These are phyloP conservation scores for Begonia masoniana DNA, from an alignment of 306 rosid genomes.

Conservation along the genomic window DNA sequence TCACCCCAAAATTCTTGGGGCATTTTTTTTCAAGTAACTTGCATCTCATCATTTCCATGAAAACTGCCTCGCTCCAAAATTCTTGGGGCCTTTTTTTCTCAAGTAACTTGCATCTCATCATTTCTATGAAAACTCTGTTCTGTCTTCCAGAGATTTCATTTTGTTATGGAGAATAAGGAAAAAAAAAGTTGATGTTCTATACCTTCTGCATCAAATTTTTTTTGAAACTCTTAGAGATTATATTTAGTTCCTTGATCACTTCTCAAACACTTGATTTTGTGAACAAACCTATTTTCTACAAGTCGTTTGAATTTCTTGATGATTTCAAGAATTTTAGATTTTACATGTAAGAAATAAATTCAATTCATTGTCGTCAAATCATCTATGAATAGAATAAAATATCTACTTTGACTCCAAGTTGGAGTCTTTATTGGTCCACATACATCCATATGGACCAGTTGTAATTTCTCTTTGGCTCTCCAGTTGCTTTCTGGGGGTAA, in stretches of 20 bases:
- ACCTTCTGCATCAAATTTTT: neutral
- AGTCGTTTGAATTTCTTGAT: neutral
- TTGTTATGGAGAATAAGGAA: neutral
- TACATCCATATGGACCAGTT: neutral
- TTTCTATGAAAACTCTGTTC: neutral
- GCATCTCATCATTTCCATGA: too few species aligned
- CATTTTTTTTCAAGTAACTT: too few species aligned
- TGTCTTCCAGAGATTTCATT: neutral
- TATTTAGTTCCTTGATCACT: slow-evolving; percentile 1
- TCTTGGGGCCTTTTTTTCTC: too few species aligned
- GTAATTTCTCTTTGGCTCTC: neutral
- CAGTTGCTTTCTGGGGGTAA: neutral
- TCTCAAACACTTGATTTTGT: neutral
- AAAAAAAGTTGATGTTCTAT: neutral
- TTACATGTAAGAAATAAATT: neutral
- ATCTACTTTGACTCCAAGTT: neutral
- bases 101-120: too few species aligned
- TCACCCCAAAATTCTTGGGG: too few species aligned
- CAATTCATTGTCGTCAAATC: neutral
- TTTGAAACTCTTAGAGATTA: neutral
- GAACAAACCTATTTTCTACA: neutral
- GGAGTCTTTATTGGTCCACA: neutral
- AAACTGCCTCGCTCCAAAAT: too few species aligned
- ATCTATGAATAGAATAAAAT: neutral
- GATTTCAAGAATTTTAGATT: neutral